phyloP scores from a whole-genome alignment of 148 eudicot species.

The Fallopia convolvulus region DNA sequence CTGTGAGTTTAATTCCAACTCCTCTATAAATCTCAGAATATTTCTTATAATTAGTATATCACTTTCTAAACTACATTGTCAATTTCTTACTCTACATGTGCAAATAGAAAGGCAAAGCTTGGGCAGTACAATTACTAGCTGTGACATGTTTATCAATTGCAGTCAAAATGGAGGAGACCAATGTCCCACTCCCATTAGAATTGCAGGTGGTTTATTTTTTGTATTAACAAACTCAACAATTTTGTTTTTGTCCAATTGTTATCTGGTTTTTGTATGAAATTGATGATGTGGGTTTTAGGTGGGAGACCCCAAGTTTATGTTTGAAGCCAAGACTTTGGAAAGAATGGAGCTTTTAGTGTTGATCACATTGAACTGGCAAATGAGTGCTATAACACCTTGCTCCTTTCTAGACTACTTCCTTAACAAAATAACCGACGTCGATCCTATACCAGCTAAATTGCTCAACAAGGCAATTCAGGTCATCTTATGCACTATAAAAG shows the following conservation, averaged over 20 bases:
- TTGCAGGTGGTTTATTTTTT: conserved; percentile 57
- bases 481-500: conserved; percentile 51
- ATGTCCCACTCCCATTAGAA: conserved; percentile 37
- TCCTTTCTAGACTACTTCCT: conserved; percentile 59
- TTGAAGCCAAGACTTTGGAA: conserved; percentile 71
- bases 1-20: conserved; percentile 51
- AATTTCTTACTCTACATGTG: not conserved
- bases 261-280: not conserved
- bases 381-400: conserved; percentile 68
- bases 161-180: conserved; percentile 65
- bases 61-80: not conserved
- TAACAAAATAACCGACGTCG: conserved; percentile 23
- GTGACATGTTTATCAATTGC: conserved; percentile 87
- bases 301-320: conserved; percentile 12
- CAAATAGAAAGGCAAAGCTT: conserved; percentile 44
- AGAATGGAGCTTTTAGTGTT: conserved; percentile 83
- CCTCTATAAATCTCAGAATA: not conserved
- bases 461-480: conserved; percentile 48
- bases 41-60: not conserved
- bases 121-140: conserved; percentile 74
- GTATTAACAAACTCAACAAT: not conserved
- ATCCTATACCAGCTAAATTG: conserved; percentile 23
- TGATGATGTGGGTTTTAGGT: not conserved
- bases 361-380: conserved; percentile 64
- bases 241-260: not conserved